Evolutionary conservation across 176 grass and related monocot genomes (phyloP), one percentile per base, ranked within the genome.

Genomic region (Phoenix roebelenii): DNA sequence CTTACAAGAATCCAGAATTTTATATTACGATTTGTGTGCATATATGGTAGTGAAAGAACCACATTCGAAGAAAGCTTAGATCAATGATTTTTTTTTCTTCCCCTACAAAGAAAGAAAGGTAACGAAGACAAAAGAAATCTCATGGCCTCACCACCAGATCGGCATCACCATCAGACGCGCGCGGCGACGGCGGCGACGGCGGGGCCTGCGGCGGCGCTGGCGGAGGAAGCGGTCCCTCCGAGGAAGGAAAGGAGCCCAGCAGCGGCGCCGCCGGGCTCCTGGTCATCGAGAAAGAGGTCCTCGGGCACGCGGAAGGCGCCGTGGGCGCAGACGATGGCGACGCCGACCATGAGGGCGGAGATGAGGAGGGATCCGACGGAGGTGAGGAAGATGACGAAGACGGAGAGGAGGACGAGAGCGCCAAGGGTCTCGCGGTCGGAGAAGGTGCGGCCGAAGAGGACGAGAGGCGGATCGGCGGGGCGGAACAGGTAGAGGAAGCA

Each of bases 211-310:
- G 50, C 25, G 17, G 26, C 23, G 3, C 9, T 44, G 35, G 50
- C 25, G 25, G 70, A 24, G 4, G 70, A 53, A 0, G 50, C 72
- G 23, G 75, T 78, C 29, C 18, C 61, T 18, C 82, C 84, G 7
- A 92, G 81, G 84, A 97, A 91, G 74, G 87, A 85, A 26, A 85
- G 67, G 19, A 91, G 60, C 58, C 87, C 85, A 35, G 39, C 74
- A 7, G 78, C 60, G 3, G 85, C 50, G 66, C 65, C 83, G 22
- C 76, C 75, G 16, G 56, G 6, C 60, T 74, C 72, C 0, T 70
- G 73, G n/a, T 91, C 92, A 24, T 91, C 92, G 5, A 97, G 87
- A 73, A 97, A 97, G 64, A 88, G 74, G 72, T 97, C 92, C 78
- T 97, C 92, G 0, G 92, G 92, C 28, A 91, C 52, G 55, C 81